Conservation (phyloP, 2,329 filamentous ascomycete species). For the Fonsecaea multimorphosa region DNA sequence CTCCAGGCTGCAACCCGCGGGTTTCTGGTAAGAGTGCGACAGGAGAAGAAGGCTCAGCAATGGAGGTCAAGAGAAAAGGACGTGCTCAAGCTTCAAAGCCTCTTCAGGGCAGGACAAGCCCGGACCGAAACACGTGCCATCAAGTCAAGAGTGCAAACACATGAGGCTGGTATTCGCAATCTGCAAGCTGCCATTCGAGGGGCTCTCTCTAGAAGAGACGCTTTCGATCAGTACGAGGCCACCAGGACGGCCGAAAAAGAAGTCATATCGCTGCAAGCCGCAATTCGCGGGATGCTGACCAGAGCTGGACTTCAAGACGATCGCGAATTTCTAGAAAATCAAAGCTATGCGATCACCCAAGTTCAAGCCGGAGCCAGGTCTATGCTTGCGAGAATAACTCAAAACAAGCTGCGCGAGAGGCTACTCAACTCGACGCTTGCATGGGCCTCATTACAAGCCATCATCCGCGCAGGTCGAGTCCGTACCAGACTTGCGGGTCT, state of each 20-base stretch:
- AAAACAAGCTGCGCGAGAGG: slow-evolving; percentile 48
- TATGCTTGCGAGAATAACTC: slow-evolving; percentile 45
- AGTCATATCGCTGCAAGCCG: slow-evolving; percentile 67
- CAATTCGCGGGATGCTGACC: slow-evolving; percentile 62
- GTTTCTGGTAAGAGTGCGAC: slow-evolving; percentile 70
- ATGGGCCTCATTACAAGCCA: slow-evolving; percentile 55
- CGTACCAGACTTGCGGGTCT: slow-evolving; percentile 45
- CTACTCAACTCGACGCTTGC: slow-evolving; percentile 50
- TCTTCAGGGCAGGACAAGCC: slow-evolving; percentile 66
- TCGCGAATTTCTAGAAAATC: slow-evolving; percentile 30
- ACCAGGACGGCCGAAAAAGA: slow-evolving; percentile 69
- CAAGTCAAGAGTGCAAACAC: slow-evolving; percentile 47
- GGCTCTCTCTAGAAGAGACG: slow-evolving; percentile 50
- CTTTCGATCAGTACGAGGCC: slow-evolving; percentile 62
- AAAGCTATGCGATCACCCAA: slow-evolving; percentile 53
- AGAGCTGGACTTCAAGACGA: slow-evolving; percentile 27
- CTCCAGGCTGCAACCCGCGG: slow-evolving; percentile 82
- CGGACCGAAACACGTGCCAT: slow-evolving; percentile 52
- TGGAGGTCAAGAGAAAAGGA: slow-evolving; percentile 74
- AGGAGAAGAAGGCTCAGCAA: slow-evolving; percentile 67
- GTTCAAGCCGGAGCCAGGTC: slow-evolving; percentile 49
- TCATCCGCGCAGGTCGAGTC: slow-evolving; percentile 49
- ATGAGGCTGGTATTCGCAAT: slow-evolving; percentile 52
- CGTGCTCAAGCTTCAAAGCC: slow-evolving; percentile 79
- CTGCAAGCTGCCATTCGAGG: slow-evolving; percentile 64